Evolutionary conservation across 108 stramenopile species (phyloP).

Genomic region (Pseudonitzschia pungens): DNA sequence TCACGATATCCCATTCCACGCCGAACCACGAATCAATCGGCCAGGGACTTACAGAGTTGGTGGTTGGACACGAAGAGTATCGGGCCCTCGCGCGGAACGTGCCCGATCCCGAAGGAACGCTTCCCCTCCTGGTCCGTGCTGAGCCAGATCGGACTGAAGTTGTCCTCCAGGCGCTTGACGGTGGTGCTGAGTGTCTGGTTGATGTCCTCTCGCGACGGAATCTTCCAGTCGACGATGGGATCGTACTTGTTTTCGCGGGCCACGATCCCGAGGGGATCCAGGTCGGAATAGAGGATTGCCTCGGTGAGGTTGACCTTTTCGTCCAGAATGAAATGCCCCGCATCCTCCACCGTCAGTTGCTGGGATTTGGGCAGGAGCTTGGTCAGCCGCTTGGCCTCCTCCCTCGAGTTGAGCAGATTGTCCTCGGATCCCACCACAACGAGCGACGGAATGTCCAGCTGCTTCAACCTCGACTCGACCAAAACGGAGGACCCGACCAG

Average conservation of each 20-base stretch:
- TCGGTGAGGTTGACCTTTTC: conserved; percentile 82
- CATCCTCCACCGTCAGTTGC: conserved; percentile 52
- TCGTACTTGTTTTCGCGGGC: conserved; percentile 52
- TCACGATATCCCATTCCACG: no score
- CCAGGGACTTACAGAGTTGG: conserved; percentile 79
- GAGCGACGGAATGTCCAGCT: conserved; percentile 66
- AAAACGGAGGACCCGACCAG: conserved; percentile 63
- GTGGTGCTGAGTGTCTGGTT: conserved; percentile 42
- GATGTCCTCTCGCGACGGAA: conserved; percentile 58
- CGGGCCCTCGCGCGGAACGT: conserved; percentile 60
- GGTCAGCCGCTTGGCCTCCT: conserved; percentile 62
- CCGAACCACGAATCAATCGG: neutral
- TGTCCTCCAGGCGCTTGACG: conserved; percentile 61
- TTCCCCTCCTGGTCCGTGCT: conserved; percentile 73
- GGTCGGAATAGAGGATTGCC: conserved; percentile 69
- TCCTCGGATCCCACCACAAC: conserved; percentile 76
- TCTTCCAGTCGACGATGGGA: conserved; percentile 73
- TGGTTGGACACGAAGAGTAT: conserved; percentile 90
- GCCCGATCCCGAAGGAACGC: conserved; percentile 56
- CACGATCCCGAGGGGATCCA: conserved; percentile 54
- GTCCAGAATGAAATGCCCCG: conserved; percentile 84
- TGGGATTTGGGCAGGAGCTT: conserved; percentile 60
- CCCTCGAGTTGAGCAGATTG: conserved; percentile 67
- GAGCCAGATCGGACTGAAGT: conserved; percentile 75
- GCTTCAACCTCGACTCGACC: conserved; percentile 48